phyloP scores from a whole-genome alignment of 228 moss, liverwort and hornwort genomes.

The Sphagnum magellanicum region DNA sequence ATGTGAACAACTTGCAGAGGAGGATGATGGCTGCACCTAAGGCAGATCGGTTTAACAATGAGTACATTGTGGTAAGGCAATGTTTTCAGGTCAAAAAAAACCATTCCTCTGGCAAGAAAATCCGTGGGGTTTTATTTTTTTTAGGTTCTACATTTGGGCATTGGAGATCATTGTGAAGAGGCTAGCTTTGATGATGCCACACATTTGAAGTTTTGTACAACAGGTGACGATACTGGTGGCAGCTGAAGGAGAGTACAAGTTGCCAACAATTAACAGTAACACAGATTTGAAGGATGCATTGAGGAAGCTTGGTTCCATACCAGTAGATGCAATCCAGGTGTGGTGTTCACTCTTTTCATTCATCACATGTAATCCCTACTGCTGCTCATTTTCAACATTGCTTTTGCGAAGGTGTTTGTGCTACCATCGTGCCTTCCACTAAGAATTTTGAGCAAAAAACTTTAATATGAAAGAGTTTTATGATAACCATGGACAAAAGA shows the following conservation, averaged over 20 bases:
- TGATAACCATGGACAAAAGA: background rate
- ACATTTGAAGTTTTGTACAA: background rate
- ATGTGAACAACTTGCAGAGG: conserved; percentile 78
- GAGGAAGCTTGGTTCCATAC: conserved; percentile 65
- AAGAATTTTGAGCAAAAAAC: background rate
- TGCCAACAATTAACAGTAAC: conserved; percentile 69
- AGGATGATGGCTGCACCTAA: conserved; percentile 45
- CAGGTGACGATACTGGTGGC: conserved; percentile 85
- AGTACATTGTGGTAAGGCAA: conserved; percentile 75
- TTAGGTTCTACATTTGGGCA: background rate
- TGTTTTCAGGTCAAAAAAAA: background rate
- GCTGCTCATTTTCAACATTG: background rate
- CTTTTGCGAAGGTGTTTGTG: background rate
- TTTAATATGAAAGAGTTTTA: background rate
- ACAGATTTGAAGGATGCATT: conserved; percentile 60
- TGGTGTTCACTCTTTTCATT: background rate
- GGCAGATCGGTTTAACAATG: conserved; percentile 80
- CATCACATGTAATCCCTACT: background rate
- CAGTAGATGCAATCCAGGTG: conserved; percentile 75
- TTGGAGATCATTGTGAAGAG: background rate
- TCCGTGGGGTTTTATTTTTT: background rate
- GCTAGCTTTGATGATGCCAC: background rate
- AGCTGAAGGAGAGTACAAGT: conserved; percentile 83
- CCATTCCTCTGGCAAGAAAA: background rate
- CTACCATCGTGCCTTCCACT: background rate